These are phyloP conservation scores for Senna tora DNA, from an alignment of 306 rosid genomes.

Conservation along the genomic window DNA sequence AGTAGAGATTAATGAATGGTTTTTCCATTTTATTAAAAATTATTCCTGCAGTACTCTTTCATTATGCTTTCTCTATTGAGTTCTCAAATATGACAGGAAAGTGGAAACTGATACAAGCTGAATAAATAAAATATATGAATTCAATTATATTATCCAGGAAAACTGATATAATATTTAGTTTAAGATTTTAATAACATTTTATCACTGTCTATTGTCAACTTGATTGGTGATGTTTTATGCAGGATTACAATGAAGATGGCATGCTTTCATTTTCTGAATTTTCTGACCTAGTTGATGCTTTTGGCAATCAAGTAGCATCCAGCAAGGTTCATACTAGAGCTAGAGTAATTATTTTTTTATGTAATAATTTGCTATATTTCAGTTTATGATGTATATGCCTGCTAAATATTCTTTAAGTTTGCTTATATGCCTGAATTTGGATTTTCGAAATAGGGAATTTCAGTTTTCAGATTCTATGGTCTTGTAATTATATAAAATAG, in stretches of 20 bases:
- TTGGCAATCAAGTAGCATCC: constrained; percentile 83
- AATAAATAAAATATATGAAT: constrained; percentile 25
- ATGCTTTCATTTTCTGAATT: constrained; percentile 82
- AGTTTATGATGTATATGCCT: constrained; percentile 28
- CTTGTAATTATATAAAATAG: constrained; percentile 8
- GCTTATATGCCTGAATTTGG: constrained; percentile 19
- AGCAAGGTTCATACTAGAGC: constrained; percentile 59
- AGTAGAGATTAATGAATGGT: constrained; percentile 13
- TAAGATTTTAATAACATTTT: constrained; percentile 15
- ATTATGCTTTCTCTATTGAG: constrained; percentile 13
- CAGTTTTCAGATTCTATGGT: constrained; percentile 7
- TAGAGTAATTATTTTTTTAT: neutral
- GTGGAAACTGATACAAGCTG: constrained; percentile 18
- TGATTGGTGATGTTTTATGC: constrained; percentile 41
- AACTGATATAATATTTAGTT: constrained; percentile 3
- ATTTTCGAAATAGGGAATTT: constrained; percentile 25
- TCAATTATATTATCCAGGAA: constrained; percentile 12
- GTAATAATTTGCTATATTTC: constrained; percentile 13
- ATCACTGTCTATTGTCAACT: constrained; percentile 17
- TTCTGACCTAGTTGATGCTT: constrained; percentile 81
- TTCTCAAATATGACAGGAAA: constrained; percentile 11
- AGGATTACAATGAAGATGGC: constrained; percentile 96
- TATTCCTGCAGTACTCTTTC: constrained; percentile 3
- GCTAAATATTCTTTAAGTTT: neutral
- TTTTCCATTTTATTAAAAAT: neutral